phyloP scores from a whole-genome alignment of 2,329 filamentous ascomycete species.

The Colletotrichum spaethianum region DNA sequence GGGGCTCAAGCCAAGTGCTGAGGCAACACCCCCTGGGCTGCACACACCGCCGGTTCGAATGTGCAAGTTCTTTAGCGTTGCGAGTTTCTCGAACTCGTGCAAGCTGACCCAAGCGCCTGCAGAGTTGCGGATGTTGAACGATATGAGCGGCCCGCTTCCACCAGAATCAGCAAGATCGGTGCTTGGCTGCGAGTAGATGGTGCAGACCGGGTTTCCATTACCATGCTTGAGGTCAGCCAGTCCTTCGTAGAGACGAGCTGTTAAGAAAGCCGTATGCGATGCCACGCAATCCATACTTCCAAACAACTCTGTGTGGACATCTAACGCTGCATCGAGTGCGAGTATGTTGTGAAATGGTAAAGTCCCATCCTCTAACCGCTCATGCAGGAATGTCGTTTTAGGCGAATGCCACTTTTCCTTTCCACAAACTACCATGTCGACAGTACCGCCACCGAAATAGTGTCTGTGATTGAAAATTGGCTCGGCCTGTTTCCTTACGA shows the following conservation, averaged over 20 bases:
- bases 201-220: slow-evolving; percentile 77
- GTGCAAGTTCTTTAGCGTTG: slow-evolving; percentile 83
- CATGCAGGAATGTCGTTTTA: slow-evolving; percentile 81
- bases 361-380: slow-evolving; percentile 91
- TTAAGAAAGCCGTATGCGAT: slow-evolving; percentile 78
- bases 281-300: slow-evolving; percentile 79
- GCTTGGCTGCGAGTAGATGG: slow-evolving; percentile 69
- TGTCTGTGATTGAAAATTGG: slow-evolving; percentile 74
- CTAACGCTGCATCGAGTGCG: slow-evolving; percentile 82
- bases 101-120: slow-evolving; percentile 83
- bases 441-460: slow-evolving; percentile 96
- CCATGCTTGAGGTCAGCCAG: slow-evolving; percentile 75
- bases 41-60: slow-evolving; percentile 91
- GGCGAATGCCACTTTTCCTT: slow-evolving; percentile 86
- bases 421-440: slow-evolving; percentile 87
- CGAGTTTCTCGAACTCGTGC: slow-evolving; percentile 89
- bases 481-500: slow-evolving; percentile 81
- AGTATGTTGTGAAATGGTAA: slow-evolving; percentile 92
- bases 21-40: slow-evolving; percentile 89
- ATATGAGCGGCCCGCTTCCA: slow-evolving; percentile 80
- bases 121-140: slow-evolving; percentile 84
- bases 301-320: slow-evolving; percentile 78
- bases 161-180: slow-evolving; percentile 11
- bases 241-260: slow-evolving; percentile 69
- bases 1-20: slow-evolving; percentile 78